Evolutionary conservation across 768 basidiomycete genomes (phyloP).

Genomic region (Crucibulum laeve): DNA sequence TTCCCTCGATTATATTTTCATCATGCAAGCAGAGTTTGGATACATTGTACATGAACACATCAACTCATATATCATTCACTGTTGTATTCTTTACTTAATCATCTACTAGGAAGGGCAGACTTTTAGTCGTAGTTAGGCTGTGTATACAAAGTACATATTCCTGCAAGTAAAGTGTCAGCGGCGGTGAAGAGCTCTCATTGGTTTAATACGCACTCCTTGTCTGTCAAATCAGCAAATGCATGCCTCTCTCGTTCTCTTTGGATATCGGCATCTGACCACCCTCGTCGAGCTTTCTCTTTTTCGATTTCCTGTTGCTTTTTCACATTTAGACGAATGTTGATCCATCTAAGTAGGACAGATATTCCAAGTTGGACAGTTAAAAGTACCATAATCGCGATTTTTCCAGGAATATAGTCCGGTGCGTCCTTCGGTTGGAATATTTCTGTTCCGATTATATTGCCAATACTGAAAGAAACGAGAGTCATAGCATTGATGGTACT

Average conservation of each 20-base stretch:
- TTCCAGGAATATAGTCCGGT: slow-evolving; percentile 61
- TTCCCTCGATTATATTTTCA: too few species aligned
- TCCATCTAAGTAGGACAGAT: slow-evolving; percentile 44
- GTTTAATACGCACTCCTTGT: slow-evolving; percentile 46
- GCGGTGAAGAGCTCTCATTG: background rate
- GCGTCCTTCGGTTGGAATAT: slow-evolving; percentile 62
- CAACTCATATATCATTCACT: too few species aligned
- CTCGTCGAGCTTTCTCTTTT: slow-evolving; percentile 37
- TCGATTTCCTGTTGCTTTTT: slow-evolving; percentile 38
- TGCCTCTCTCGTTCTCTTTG: slow-evolving; percentile 54
- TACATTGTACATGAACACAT: background rate
- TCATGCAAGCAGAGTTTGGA: too few species aligned
- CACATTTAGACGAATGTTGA: slow-evolving; percentile 50
- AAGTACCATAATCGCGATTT: slow-evolving; percentile 60
- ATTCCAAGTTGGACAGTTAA: slow-evolving; percentile 48
- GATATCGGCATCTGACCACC: slow-evolving; percentile 57
- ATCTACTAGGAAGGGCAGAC: too few species aligned
- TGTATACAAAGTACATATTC: slow-evolving; percentile 59
- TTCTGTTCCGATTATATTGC: slow-evolving; percentile 61
- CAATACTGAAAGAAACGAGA: slow-evolving; percentile 46
- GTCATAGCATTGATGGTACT: slow-evolving; percentile 62
- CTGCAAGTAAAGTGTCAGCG: slow-evolving; percentile 21
- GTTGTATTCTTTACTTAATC: too few species aligned
- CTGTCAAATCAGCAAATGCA: slow-evolving; percentile 61
- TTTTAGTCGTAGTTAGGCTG: too few species aligned